Evolutionary conservation across 2,329 filamentous ascomycete genomes (phyloP).

Genomic region (Aspergillus bombycis): DNA sequence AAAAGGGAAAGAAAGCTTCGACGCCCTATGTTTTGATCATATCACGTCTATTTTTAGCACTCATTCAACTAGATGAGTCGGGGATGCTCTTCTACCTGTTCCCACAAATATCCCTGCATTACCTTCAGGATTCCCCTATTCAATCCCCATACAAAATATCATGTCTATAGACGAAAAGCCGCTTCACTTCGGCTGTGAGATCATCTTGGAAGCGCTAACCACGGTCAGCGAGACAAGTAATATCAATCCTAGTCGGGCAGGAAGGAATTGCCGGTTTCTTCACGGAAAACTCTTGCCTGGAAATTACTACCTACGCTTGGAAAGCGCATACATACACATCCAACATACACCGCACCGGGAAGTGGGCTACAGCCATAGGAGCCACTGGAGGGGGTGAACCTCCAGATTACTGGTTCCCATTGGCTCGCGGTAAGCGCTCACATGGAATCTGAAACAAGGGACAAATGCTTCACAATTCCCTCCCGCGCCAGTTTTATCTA

Average conservation of each 20-base stretch:
- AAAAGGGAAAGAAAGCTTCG: not conserved
- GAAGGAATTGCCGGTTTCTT: slow-evolving; percentile 1
- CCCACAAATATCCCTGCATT: not conserved
- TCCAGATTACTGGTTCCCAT: slow-evolving; percentile 16
- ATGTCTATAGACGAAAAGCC: not conserved
- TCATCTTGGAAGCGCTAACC: not conserved
- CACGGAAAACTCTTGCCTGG: not conserved
- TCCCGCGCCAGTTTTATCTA: slow-evolving; percentile 40
- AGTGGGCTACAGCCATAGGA: slow-evolving; percentile 13
- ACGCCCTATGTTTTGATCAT: not conserved
- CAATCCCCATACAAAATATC: not conserved
- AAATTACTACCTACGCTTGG: not conserved
- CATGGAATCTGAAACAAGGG: slow-evolving; percentile 36
- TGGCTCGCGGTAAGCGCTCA: slow-evolving; percentile 38
- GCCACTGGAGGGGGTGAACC: slow-evolving; percentile 11
- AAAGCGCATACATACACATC: not conserved
- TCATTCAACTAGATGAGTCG: not conserved
- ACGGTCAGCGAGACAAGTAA: not conserved
- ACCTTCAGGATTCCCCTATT: not conserved
- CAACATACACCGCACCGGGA: not conserved
- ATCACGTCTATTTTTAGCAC: slow-evolving; percentile 2
- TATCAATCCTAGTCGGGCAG: not conserved
- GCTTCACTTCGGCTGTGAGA: not conserved
- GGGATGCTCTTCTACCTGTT: not conserved
- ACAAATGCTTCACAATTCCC: slow-evolving; percentile 39